A percentile compares a stretch with the other conserved stretches of the same genome.
Conservation (phyloP, 257 asterid genomes). For the Anisodus acutangulus region DNA sequence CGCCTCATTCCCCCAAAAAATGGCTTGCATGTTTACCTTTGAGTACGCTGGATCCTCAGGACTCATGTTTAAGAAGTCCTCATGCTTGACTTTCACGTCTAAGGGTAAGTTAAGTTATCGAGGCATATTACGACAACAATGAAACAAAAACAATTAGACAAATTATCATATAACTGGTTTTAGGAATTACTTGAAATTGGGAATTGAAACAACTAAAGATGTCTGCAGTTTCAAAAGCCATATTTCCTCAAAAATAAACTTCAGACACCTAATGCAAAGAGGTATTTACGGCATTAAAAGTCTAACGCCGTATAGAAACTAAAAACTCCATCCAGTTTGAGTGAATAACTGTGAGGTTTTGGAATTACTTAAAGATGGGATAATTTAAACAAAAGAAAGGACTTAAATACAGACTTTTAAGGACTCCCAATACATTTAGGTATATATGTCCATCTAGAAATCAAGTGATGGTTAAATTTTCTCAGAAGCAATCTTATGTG, state of each 20-base stretch:
- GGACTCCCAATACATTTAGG: background rate
- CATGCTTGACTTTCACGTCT: constrained; percentile 74
- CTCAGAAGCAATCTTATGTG: background rate
- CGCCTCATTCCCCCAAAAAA: background rate
- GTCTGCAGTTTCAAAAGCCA: background rate
- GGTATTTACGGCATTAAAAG: background rate
- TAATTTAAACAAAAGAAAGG: background rate
- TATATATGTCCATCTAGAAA: background rate
- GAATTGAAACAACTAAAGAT: constrained; percentile 12
- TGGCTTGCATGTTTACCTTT: constrained; percentile 51
- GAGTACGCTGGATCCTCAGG: constrained; percentile 69
- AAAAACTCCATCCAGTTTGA: background rate
- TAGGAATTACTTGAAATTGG: constrained; percentile 1
- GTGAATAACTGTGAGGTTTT: background rate
- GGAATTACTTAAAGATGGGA: background rate
- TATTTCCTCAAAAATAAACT: constrained; percentile 5
- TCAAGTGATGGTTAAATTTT: background rate
- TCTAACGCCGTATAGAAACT: background rate
- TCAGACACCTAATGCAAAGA: background rate
- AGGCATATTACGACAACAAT: background rate
- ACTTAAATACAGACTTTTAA: background rate
- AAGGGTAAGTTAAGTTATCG: constrained; percentile 60
- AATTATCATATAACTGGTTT: background rate
- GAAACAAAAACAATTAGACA: background rate
- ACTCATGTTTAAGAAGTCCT: constrained; percentile 73